phyloP scores from a whole-genome alignment of 306 rosid species.

The Fragaria ananassa region DNA sequence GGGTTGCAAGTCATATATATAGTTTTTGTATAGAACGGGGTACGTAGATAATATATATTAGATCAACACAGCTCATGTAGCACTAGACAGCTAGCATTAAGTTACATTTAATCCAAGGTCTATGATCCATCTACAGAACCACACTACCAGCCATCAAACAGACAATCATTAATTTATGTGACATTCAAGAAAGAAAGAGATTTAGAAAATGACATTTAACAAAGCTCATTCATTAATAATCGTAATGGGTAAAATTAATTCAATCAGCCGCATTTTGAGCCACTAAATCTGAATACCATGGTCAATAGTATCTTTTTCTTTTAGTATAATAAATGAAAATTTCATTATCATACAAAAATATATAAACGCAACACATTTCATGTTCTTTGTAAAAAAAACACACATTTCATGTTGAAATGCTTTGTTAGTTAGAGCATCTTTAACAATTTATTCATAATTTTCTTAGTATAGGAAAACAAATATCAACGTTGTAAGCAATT shows the following conservation, averaged over 20 bases:
- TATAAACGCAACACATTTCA: no score
- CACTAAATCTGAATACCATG: neutral
- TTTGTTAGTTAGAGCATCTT: no score
- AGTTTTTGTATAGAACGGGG: neutral
- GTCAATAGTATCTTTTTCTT: neutral
- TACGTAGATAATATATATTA: neutral
- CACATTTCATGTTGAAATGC: no score
- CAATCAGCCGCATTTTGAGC: neutral
- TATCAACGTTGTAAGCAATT: no score
- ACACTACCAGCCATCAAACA: neutral
- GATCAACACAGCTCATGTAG: neutral
- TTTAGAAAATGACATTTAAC: neutral
- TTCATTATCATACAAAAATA: no score
- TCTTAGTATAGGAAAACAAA: no score
- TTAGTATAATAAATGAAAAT: no score
- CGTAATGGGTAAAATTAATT: neutral
- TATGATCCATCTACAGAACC: neutral
- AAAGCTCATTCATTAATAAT: neutral
- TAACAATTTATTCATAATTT: fast-evolving
- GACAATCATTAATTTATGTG: neutral
- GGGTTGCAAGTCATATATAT: neutral
- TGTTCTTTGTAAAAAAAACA: no score
- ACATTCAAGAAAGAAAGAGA: neutral
- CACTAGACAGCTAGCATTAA: neutral
- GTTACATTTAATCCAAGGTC: neutral